These are phyloP conservation scores for Collariella sp. DNA, from an alignment of 495 filamentous ascomycete species.

Conservation along the genomic window DNA sequence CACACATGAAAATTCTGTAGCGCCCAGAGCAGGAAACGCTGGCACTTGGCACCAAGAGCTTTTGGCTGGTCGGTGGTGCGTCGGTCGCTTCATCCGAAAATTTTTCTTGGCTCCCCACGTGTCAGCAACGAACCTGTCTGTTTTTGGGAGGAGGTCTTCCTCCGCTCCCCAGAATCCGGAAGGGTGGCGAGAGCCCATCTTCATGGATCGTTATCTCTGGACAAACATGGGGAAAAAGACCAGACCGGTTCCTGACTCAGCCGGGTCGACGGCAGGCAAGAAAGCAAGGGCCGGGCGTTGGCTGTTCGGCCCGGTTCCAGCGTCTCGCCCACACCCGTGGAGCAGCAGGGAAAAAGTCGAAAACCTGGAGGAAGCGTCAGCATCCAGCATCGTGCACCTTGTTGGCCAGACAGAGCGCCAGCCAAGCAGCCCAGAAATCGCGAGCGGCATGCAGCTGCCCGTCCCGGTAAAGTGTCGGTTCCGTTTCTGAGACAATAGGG, in stretches of 20 bases:
- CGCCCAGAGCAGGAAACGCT: too few species aligned
- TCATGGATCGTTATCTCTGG: not conserved
- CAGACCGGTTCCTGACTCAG: slow-evolving; percentile 4
- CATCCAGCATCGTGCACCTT: not conserved
- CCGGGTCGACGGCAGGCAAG: not conserved
- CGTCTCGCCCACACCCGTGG: not conserved
- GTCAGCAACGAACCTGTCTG: not conserved
- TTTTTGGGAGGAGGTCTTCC: too few species aligned
- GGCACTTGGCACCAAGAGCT: not conserved
- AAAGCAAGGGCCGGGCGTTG: slow-evolving; percentile 2
- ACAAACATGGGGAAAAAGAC: not conserved
- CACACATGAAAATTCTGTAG: slow-evolving; percentile 6
- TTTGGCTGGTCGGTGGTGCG: not conserved
- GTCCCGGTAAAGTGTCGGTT: not conserved
- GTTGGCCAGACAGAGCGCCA: not conserved
- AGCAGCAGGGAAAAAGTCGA: not conserved
- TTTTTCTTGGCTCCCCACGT: slow-evolving; percentile 8
- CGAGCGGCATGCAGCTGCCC: not conserved
- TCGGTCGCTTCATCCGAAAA: slow-evolving; percentile 2
- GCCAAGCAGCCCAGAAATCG: not conserved
- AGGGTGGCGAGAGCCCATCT: too few species aligned
- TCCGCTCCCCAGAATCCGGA: not conserved
- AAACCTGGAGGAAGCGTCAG: not conserved
- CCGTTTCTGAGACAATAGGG: not conserved
- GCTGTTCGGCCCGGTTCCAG: slow-evolving; percentile 11